Conservation (phyloP, 208 protist species). For the Leptomonas pyrrhocoris region DNA sequence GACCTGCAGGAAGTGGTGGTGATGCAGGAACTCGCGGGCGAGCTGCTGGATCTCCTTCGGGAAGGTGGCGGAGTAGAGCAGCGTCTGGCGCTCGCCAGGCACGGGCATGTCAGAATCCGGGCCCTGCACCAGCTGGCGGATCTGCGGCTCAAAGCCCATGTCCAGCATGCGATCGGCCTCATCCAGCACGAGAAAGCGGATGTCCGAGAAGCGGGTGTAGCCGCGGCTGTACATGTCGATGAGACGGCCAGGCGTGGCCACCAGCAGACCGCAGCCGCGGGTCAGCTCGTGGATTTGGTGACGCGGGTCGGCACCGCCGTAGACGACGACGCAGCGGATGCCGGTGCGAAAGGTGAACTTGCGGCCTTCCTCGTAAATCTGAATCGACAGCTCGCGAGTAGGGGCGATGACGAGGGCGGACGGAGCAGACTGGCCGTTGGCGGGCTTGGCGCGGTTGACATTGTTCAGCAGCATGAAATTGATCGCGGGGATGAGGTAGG, state of each 20-base stretch:
- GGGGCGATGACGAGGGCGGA: constrained; percentile 96
- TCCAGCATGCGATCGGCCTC: constrained; percentile 99
- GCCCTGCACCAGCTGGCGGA: constrained; percentile 97
- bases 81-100: constrained; percentile 97
- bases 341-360: constrained; percentile 96
- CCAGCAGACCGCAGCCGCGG: constrained; percentile 94
- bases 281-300: constrained; percentile 97
- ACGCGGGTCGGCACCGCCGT: constrained; percentile 96
- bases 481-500: constrained; percentile 98
- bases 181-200: constrained; percentile 97
- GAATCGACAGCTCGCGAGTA: constrained; percentile 97
- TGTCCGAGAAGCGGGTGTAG: constrained; percentile 84
- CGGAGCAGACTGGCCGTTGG: constrained; percentile 81
- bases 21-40: constrained; percentile 96
- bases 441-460: constrained; percentile 46
- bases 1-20: constrained; percentile 98
- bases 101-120: constrained; percentile 94
- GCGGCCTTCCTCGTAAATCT: constrained; percentile 97
- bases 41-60: constrained; percentile 98
- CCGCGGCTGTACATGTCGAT: constrained; percentile 87
- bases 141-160: constrained; percentile 99
- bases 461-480: constrained; percentile 86
- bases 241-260: constrained; percentile 93
- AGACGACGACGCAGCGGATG: constrained; percentile 96
- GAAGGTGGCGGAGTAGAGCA: constrained; percentile 99